Evolutionary conservation across 345 rosid species (phyloP), one percentile per base, ranked within the genome.

Genomic region (Citrus mangshanensis): DNA sequence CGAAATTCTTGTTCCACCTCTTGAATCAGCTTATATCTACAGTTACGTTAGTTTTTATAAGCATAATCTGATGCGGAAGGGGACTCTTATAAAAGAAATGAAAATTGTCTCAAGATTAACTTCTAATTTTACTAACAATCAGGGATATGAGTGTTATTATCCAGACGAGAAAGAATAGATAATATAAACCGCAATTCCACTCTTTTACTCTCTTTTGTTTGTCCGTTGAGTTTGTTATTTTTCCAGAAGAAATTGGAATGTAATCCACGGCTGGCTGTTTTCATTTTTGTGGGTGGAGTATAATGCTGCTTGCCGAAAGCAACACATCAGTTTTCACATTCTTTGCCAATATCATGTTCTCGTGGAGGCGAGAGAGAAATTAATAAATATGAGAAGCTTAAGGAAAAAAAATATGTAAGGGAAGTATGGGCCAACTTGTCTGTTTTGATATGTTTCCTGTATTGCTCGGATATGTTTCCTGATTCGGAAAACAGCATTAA

Each of bases 241-340:
- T 4, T 55, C 21, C 9, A 32, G 28, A 35, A 13, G 56, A 58
- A 73, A 37, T 18, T 54, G 42, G 42, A n/a, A 38, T 9, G 12
- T 7, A 38, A 40, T 49, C 38, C 24, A 3, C 24, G 24, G 34
- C 63, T 51, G 64, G n/a, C 63, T 51, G 64, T 65, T 76, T 51
- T 54, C 49, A 22, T 38, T 2, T 34, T 34, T 58, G 18, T 37
- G 72, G 64, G 18, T 34, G 12, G 54, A 54, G 72, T n/a, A 75
- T 65, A 66, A 51, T 65, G 63, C 34, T 13, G 9, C 18, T 65
- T 76, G 34, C 22, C 35, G 64, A 65, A 51, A 76, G 64, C 64
- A 66, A 42, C 72, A 32, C 35, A 22, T n/a, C 51, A 76, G 64
- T n/a, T 49, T 59, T 28, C 77, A 12, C 38, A 75, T 63, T 62